phyloP scores from a whole-genome alignment of 1,284 basidiomycete genomes.

The Heterobasidion parviporum region DNA sequence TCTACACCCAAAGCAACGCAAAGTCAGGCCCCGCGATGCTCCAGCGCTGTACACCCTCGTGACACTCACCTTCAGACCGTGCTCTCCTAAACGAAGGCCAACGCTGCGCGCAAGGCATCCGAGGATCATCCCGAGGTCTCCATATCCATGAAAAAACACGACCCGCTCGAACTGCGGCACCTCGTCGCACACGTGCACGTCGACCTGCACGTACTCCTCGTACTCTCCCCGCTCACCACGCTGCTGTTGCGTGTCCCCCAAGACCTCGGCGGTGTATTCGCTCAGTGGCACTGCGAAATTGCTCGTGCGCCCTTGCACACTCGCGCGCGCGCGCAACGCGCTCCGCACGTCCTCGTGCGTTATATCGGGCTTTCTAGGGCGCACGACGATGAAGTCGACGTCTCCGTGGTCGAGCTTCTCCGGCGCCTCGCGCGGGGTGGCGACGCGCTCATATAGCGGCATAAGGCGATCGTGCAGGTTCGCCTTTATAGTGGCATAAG shows the following conservation, averaged over 20 bases:
- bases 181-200: conserved; percentile 50
- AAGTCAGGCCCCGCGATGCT: not conserved
- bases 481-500: conserved; percentile 43
- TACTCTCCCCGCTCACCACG: not conserved
- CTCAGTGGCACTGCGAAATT: conserved; percentile 49
- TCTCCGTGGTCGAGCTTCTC: conserved; percentile 59
- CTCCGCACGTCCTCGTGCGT: conserved; percentile 25
- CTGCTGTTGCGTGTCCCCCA: too few relatives aligned
- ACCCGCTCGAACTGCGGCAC: conserved; percentile 39
- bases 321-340: conserved; percentile 39
- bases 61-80: conserved; percentile 48
- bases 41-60: not conserved
- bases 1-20: not conserved
- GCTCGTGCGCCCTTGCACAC: conserved; percentile 39
- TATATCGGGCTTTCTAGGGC: conserved; percentile 18
- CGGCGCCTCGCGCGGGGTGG: conserved; percentile 51
- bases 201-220: conserved; percentile 40
- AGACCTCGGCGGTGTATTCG: conserved; percentile 2
- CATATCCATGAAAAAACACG: conserved; percentile 51
- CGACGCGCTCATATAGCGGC: conserved; percentile 39
- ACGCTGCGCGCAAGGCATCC: conserved; percentile 41
- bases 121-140: conserved; percentile 63
- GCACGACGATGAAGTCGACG: conserved; percentile 52
- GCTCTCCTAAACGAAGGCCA: conserved; percentile 39
- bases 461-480: conserved; percentile 29